Evolutionary conservation across 352 stramenopile species (phyloP), one percentile per base, ranked within the genome.

Genomic region (Phytophthora syringae): DNA sequence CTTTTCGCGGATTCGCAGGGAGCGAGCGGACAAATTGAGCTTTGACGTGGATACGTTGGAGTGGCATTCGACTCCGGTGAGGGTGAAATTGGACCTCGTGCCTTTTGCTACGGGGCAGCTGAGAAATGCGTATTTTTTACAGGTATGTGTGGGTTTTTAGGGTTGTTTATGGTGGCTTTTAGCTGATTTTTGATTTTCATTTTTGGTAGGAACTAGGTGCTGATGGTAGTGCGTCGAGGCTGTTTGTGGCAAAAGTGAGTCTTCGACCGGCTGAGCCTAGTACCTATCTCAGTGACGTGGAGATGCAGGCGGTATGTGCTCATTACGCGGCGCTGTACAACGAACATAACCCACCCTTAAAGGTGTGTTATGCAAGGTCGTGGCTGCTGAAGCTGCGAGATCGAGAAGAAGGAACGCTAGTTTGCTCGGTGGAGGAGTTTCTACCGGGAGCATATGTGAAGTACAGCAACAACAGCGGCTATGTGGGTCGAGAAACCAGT

Each of bases 261-360:
- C 82, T 90, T 28, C 75, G 80, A 22, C 67, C 69, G 7, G 83
- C 79, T 10, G 86, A 90, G 18, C 82, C 84, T 5, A 91, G 79
- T 18, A 85, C 84, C 0, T 94, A 94, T 54, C 67, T 93, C 45
- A 92, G 86, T 62, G 88, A 96, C 37, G 88, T 96, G 20, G 88
- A 96, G 70, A 95, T 95, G 88, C 88, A 96, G 66, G 86, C 88
- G 6, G 84, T 94, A 11, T 96, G 88, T 64, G 86, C 85, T 4
- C 85, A 95, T 60, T 96, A 96, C 59, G 88, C 87, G 2, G 79
- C 83, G 45, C 67, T 96, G 18, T 96, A 95, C 68, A 95, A 96
- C 43, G 84, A 94, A 24, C 86, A 94, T 53, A 82, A 93, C 52
- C 86, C 86, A 13, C 86, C 86, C 9, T 55, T 93, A 13, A 90